A percentile compares a stretch with the other conserved stretches of the same genome.
Conservation (phyloP, 2,329 filamentous ascomycete genomes). For the Lachnellula cervina region DNA sequence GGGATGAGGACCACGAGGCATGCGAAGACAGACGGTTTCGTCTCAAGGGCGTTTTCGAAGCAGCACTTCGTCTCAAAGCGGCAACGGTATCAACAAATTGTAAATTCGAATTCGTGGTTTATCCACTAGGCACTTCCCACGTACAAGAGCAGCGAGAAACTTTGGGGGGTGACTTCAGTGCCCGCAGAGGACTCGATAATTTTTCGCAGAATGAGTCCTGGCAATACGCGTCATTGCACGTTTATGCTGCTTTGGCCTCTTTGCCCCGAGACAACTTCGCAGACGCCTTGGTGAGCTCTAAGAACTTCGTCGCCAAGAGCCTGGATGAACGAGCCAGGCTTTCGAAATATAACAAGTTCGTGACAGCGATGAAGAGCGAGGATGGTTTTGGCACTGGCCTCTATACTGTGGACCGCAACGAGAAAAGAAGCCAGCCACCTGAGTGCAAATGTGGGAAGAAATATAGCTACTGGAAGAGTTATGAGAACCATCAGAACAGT, state of each 20-base stretch:
- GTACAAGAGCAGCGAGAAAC: background rate
- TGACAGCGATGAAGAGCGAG: background rate
- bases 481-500: background rate
- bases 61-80: slow-evolving; percentile 11
- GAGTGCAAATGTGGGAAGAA: too few relatives aligned
- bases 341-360: background rate
- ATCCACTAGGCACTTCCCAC: background rate
- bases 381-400: background rate
- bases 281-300: background rate
- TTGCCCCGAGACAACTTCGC: background rate
- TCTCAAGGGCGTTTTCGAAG: slow-evolving; percentile 13
- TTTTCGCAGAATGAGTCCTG: background rate
- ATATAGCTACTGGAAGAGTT: too few relatives aligned
- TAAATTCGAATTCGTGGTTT: slow-evolving; percentile 11
- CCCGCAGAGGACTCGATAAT: background rate
- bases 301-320: background rate
- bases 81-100: slow-evolving; percentile 7
- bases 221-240: background rate
- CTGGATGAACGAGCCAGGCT: background rate
- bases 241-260: background rate
- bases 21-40: slow-evolving; percentile 8
- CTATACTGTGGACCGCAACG: background rate
- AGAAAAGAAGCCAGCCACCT: background rate
- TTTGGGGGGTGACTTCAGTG: background rate
- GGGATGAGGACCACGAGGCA: background rate